Evolutionary conservation across 2,329 filamentous ascomycete genomes (phyloP).

Genomic region (Penicillium sp.): DNA sequence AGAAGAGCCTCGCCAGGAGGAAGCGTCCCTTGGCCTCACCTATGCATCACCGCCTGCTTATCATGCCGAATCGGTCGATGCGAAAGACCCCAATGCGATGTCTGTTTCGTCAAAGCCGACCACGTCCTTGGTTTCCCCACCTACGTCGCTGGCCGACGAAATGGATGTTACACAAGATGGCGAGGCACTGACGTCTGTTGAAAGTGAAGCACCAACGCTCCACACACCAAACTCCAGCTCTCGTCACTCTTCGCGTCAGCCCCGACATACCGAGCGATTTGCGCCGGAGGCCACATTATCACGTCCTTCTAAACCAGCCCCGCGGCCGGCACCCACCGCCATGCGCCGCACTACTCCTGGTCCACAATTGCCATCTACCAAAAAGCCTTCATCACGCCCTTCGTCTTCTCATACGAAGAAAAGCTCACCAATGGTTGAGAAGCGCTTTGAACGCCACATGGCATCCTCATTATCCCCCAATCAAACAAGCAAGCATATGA

Average conservation of each 20-base stretch:
- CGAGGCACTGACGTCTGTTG: conserved; percentile 29
- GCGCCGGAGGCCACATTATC: conserved; percentile 32
- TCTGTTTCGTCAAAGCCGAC: conserved; percentile 32
- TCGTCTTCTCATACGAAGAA: conserved; percentile 41
- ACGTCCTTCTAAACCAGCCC: conserved; percentile 26
- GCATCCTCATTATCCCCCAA: conserved; percentile 27
- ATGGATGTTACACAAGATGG: conserved; percentile 35
- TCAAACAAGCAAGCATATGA: conserved; percentile 28
- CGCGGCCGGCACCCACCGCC: conserved; percentile 19
- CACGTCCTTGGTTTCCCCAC: conserved; percentile 44
- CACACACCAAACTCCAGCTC: conserved; percentile 43
- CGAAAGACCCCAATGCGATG: conserved; percentile 27
- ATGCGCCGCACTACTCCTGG: conserved; percentile 29
- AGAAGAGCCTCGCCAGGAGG: conserved; percentile 16
- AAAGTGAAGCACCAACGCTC: conserved; percentile 28
- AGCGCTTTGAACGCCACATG: conserved; percentile 31
- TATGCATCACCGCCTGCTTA: conserved; percentile 41
- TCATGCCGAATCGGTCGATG: conserved; percentile 33
- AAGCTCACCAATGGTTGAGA: conserved; percentile 39
- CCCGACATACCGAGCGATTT: conserved; percentile 42
- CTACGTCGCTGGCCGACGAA: conserved; percentile 45
- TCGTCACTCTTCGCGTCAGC: conserved; percentile 46
- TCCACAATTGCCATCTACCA: conserved; percentile 23
- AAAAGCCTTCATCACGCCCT: conserved; percentile 36
- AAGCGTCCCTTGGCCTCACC: conserved; percentile 9